A percentile compares a stretch with the other conserved stretches of the same genome.
Evolutionary conservation across 805 yeast genomes (phyloP).

Genomic region (Suhomyces prunicola): DNA sequence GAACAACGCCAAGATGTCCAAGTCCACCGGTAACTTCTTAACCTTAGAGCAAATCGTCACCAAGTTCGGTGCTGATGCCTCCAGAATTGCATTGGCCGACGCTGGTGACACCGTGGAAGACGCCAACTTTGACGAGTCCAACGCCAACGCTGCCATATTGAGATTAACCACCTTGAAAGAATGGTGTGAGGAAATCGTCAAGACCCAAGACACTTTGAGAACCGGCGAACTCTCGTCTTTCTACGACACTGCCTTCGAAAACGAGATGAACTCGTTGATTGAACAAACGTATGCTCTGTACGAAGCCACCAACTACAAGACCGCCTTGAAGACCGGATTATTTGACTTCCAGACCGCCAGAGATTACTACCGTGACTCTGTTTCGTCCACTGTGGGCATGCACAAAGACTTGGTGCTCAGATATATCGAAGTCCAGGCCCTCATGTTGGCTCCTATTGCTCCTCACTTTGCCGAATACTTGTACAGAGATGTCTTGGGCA

Average conservation of each 20-base stretch:
- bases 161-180: constrained; percentile 89
- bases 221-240: constrained; percentile 51
- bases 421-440: constrained; percentile 83
- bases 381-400: constrained; percentile 57
- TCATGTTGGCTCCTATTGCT: constrained; percentile 86
- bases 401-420: constrained; percentile 76
- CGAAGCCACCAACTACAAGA: constrained; percentile 72
- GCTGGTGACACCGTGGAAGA: constrained; percentile 98
- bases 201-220: constrained; percentile 47
- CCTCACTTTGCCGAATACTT: constrained; percentile 94
- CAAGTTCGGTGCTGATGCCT: constrained; percentile 96
- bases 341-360: constrained; percentile 94
- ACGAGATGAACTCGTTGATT: constrained; percentile 84
- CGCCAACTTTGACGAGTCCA: constrained; percentile 95
- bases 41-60: constrained; percentile 79
- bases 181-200: constrained; percentile 83
- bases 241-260: constrained; percentile 87
- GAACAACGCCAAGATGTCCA: constrained; percentile 97
- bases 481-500: constrained; percentile 76
- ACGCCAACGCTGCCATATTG: constrained; percentile 95
- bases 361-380: constrained; percentile 90
- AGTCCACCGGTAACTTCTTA: constrained; percentile 95
- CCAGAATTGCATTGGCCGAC: constrained; percentile 96
- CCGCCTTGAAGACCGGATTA: constrained; percentile 84
- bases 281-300: constrained; percentile 72